These are phyloP conservation scores for Balakata baccata DNA, from an alignment of 345 rosid genomes.

Conservation along the genomic window DNA sequence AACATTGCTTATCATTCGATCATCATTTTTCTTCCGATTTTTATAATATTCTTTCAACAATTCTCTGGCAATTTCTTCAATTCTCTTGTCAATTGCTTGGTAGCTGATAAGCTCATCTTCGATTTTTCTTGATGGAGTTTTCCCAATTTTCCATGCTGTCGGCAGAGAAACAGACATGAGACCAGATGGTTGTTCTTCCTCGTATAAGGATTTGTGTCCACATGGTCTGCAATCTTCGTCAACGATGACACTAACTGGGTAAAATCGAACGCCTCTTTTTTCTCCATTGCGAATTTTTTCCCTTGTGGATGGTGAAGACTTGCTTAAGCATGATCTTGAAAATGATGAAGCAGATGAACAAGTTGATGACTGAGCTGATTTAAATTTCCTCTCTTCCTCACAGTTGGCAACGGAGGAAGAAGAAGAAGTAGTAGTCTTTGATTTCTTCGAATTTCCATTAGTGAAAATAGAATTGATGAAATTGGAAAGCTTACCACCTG, in stretches of 20 bases:
- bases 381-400: conserved; percentile 35
- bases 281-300: conserved; percentile 55
- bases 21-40: conserved; percentile 30
- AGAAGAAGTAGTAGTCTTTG: conserved; percentile 36
- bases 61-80: conserved; percentile 45
- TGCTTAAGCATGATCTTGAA: conserved; percentile 78
- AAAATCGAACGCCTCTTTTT: conserved; percentile 63
- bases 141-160: conserved; percentile 45
- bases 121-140: conserved; percentile 29
- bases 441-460: conserved; percentile 41
- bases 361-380: conserved; percentile 46
- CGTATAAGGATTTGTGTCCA: conserved; percentile 42
- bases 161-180: conserved; percentile 39
- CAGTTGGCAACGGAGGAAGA: conserved; percentile 18
- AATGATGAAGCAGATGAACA: conserved; percentile 85
- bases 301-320: conserved; percentile 52
- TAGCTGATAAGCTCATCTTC: conserved; percentile 19
- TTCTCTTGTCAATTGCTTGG: conserved; percentile 30
- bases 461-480: conserved; percentile 74
- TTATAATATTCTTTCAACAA: conserved; percentile 40
- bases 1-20: neutral
- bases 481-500: conserved; percentile 57
- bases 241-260: conserved; percentile 62
- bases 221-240: conserved; percentile 66
- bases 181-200: conserved; percentile 14